Percentiles rank a stretch among this genome's conserved stretches.
Evolutionary conservation across 2,329 filamentous ascomycete species (phyloP).

Genomic region (Aspergillus aculeatinus): DNA sequence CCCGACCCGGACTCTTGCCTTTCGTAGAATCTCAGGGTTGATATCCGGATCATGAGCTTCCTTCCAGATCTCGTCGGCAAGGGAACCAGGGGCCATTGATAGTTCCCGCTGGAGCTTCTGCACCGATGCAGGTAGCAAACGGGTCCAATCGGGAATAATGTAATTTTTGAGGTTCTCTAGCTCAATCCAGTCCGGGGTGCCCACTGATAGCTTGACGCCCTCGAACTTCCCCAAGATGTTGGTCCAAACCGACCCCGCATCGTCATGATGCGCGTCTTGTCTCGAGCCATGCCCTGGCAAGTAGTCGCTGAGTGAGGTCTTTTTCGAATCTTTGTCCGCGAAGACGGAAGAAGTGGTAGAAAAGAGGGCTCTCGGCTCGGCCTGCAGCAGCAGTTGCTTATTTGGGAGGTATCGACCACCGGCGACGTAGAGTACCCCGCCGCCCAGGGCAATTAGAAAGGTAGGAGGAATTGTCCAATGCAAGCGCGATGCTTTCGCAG

Average conservation of each 20-base stretch:
- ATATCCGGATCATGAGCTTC: conserved; percentile 81
- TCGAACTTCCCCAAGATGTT: conserved; percentile 53
- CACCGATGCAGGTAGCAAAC: conserved; percentile 70
- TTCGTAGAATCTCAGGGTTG: conserved; percentile 83
- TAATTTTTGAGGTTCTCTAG: conserved; percentile 62
- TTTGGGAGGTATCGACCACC: conserved; percentile 27
- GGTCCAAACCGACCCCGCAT: conserved; percentile 43
- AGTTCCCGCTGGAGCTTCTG: conserved; percentile 84
- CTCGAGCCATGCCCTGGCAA: conserved; percentile 9
- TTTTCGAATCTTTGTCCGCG: conserved; percentile 15
- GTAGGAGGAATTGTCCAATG: conserved; percentile 39
- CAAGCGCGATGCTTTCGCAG: conserved; percentile 32
- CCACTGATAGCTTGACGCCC: conserved; percentile 41
- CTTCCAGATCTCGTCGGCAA: conserved; percentile 90
- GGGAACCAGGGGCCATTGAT: conserved; percentile 79
- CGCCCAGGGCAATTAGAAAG: conserved; percentile 29
- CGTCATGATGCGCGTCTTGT: conserved; percentile 19
- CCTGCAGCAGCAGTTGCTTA: conserved; percentile 18
- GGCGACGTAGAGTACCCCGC: conserved; percentile 27
- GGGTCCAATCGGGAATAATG: conserved; percentile 81
- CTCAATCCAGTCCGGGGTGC: conserved; percentile 43
- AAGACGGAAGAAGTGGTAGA: conserved; percentile 21
- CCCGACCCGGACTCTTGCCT: conserved; percentile 79
- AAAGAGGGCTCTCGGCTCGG: conserved; percentile 25
- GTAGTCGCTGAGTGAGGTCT: conserved; percentile 1